phyloP scores from a whole-genome alignment of 2,329 filamentous ascomycete species.

The Aspergillaceae sp. region DNA sequence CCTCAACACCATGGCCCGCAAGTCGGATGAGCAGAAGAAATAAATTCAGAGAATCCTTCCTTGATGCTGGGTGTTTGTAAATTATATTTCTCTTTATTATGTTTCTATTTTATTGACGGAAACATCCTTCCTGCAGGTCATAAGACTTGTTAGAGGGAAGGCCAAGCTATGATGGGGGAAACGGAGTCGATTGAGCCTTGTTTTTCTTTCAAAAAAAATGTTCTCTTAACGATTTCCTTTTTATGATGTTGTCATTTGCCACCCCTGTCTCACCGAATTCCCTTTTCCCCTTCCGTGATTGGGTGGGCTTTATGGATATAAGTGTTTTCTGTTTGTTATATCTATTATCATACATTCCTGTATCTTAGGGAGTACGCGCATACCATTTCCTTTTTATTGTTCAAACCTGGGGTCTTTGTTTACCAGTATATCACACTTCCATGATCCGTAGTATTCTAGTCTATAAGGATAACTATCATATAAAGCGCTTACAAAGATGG shows the following conservation, averaged over 20 bases:
- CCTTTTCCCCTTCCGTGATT: slow-evolving; percentile 22
- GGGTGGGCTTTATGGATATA: slow-evolving; percentile 35
- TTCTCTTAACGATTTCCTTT: slow-evolving; percentile 23
- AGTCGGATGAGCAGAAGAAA: slow-evolving; percentile 15
- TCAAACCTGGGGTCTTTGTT: not conserved
- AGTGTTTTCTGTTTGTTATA: slow-evolving; percentile 23
- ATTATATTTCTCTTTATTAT: slow-evolving; percentile 14
- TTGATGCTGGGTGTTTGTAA: slow-evolving; percentile 11
- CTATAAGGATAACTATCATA: not conserved
- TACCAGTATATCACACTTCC: too few species aligned
- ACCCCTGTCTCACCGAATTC: slow-evolving; percentile 8
- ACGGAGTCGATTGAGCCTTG: slow-evolving; percentile 23
- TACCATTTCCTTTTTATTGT: slow-evolving; percentile 24
- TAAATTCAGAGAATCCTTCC: slow-evolving; percentile 15
- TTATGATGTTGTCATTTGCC: slow-evolving; percentile 8
- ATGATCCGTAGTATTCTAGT: too few species aligned
- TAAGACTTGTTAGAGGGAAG: slow-evolving; percentile 1
- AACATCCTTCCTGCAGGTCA: slow-evolving; percentile 1
- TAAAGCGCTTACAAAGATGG: slow-evolving; percentile 5
- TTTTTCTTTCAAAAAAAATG: slow-evolving; percentile 13
- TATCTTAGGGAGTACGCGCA: slow-evolving; percentile 32
- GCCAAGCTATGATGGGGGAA: slow-evolving; percentile 20
- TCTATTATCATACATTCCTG: slow-evolving; percentile 19
- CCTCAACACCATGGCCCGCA: slow-evolving; percentile 96
- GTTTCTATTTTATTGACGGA: slow-evolving; percentile 12